Evolutionary conservation across 495 filamentous ascomycete species (phyloP).

Genomic region (Daldinia bambusicola): DNA sequence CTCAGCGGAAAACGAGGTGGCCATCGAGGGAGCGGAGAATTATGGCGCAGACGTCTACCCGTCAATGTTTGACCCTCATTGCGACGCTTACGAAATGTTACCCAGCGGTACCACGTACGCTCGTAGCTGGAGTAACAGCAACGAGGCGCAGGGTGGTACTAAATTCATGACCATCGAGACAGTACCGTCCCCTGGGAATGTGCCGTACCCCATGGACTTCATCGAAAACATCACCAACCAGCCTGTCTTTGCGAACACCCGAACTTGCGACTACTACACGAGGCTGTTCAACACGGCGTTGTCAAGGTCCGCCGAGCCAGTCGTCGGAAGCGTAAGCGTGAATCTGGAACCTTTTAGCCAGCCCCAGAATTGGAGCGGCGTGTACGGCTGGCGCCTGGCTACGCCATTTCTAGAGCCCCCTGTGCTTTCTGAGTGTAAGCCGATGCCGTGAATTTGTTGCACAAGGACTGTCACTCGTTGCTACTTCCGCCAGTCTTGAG

Average conservation of each 20-base stretch:
- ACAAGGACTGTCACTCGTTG: not conserved
- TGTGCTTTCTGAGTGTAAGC: conserved; percentile 9
- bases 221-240: conserved; percentile 58
- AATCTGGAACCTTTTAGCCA: conserved; percentile 44
- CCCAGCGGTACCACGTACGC: conserved; percentile 49
- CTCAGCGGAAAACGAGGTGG: conserved; percentile 46
- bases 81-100: conserved; percentile 50
- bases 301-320: conserved; percentile 45
- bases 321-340: conserved; percentile 45
- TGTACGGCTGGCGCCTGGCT: conserved; percentile 54
- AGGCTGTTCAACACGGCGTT: conserved; percentile 55
- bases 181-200: conserved; percentile 1
- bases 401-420: conserved; percentile 54
- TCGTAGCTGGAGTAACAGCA: conserved; percentile 25
- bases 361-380: conserved; percentile 33
- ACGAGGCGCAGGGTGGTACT: conserved; percentile 24
- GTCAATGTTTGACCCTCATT: conserved; percentile 50
- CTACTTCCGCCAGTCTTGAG: not conserved
- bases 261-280: conserved; percentile 53
- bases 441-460: not conserved
- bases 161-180: conserved; percentile 44
- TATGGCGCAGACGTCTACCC: conserved; percentile 55
- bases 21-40: conserved; percentile 49
- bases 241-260: conserved; percentile 53
- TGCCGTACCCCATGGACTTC: conserved; percentile 51